These are phyloP conservation scores for Elongisporangium anandrum DNA, from an alignment of 352 stramenopile species.

Conservation along the genomic window DNA sequence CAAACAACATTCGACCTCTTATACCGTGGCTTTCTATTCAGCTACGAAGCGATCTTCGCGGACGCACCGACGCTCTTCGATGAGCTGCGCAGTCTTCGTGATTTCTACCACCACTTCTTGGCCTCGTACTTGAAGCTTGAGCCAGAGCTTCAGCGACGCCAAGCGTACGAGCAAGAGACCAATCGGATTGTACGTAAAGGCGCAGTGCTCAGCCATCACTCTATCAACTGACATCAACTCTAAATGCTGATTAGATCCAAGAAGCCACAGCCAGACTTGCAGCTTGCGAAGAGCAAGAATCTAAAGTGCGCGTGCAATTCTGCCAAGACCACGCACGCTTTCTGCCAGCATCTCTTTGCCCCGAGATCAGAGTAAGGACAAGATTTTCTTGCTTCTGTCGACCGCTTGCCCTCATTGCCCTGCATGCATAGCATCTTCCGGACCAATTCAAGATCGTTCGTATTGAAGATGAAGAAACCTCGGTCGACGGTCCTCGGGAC, in stretches of 20 bases:
- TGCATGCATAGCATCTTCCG: slow-evolving; percentile 52
- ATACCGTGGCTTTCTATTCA: slow-evolving; percentile 7
- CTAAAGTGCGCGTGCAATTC: slow-evolving; percentile 33
- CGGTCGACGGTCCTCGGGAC: not conserved
- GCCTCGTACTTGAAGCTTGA: slow-evolving; percentile 55
- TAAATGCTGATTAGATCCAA: slow-evolving; percentile 42
- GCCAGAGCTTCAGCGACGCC: slow-evolving; percentile 49
- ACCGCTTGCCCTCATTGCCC: too few relatives aligned
- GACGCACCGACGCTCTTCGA: slow-evolving; percentile 76
- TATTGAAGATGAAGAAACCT: slow-evolving; percentile 5
- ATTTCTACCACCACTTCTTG: slow-evolving; percentile 83
- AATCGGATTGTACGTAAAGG: slow-evolving; percentile 32
- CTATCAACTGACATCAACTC: too few relatives aligned
- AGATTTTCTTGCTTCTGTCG: too few relatives aligned
- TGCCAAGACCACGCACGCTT: slow-evolving; percentile 60
- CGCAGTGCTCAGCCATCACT: too few relatives aligned
- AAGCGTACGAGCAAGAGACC: slow-evolving; percentile 48
- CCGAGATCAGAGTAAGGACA: slow-evolving; percentile 53
- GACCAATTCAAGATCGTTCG: slow-evolving; percentile 44
- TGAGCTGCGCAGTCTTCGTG: slow-evolving; percentile 65
- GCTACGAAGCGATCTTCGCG: slow-evolving; percentile 60
- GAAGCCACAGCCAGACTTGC: slow-evolving; percentile 48
- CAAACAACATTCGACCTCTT: not conserved
- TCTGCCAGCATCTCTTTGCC: slow-evolving; percentile 64
- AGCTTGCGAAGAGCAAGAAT: slow-evolving; percentile 44